Evolutionary conservation across 2,329 filamentous ascomycete species (phyloP), one percentile per base, ranked within the genome.

Genomic region (Cyclaneusma minus): DNA sequence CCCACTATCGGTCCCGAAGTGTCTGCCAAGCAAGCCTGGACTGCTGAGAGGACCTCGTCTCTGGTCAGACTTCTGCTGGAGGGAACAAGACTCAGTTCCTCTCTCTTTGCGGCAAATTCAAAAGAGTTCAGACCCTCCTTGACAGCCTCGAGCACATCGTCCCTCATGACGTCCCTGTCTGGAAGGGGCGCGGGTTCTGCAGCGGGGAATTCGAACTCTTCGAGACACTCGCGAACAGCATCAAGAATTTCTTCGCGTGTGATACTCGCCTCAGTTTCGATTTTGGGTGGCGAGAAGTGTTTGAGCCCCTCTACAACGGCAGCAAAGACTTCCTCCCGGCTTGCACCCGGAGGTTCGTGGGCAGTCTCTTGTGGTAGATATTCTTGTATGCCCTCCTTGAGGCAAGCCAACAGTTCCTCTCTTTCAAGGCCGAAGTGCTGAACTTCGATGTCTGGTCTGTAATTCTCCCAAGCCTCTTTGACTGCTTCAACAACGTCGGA

Each of bases 381-480:
- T 24, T 83, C 71, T 37, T 80, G 72, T 1, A 95, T 64, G 1
- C 87, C 87, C 54, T 94, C 78, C 38, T 80, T 74, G 14, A 95
- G 62, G 37, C 84, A 92, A 20, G 78, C 72, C 9, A 95, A 60
- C 24, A 95, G 79, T 44, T 95, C 87, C 8, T 94, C 83, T 4
- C 83, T 68, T 48, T 93, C 87, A 1, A 95, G 60, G 2, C 85
- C 87, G 35, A 91, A 79, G 41, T 92, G 83, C 40, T 93, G 78
- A 4, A 92, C 64, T 40, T 92, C 77, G 26, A 93, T 83, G 41
- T 94, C 83, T 1, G 87, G 87, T 52, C 92, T 92, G 54, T 92
- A 92, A 28, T 74, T 81, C 45, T 94, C 87, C 71, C 84, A 92
- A 1, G 85, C 87, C 39, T 93, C 84, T 39, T 75, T 74, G 9